Base-by-base conservation (phyloP, 2,329 filamentous ascomycete species). In the Xylogone sp. region DNA sequence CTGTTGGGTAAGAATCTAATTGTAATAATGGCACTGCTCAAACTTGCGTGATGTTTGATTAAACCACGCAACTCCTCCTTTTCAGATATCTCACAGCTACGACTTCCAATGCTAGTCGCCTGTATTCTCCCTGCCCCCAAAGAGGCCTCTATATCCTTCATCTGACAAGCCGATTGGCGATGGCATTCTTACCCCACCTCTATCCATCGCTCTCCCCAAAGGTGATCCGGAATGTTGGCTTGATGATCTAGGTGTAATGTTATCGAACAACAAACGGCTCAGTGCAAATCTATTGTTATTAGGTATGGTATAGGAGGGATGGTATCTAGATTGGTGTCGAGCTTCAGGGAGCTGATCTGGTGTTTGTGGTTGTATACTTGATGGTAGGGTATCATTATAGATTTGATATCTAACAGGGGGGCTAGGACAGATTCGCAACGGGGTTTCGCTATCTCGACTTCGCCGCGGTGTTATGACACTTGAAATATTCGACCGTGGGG, bases 31-130 rank as follows among this genome's bases (percentile, higher is more conserved):
- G n/a, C n/a, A n/a, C n/a, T n/a, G n/a, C n/a, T n/a, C n/a, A n/a
- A n/a, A n/a, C n/a, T 16, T 86, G 77, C 2, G 72, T 72, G 16
- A 86, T 76, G 77, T 2, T 72, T 72, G 16, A 86, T 76, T 0
- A 88, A 64, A 0, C 85, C 85, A 0, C 82, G 83, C 46, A 83
- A 74, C n/a, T 16, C n/a, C 34, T 39, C 34, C 34, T 39, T 10
- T 27, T 27, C 10, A 6, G 10, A 27, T 10, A 27, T n/a, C n/a
- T n/a, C n/a, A 27, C 10, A 27, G 10, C 6, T 27, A 6, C 24
- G 10, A 27, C 24, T 10, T 5, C 24, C 24, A 27, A 27, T 10
- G n/a, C 24, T 39, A 39, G 34, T 39, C 34, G 4, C 4, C 8
- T 16, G 34, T 65, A 60, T 79, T 80, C 61, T 79, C 77, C 45